Evolutionary conservation across 192 early-diverging fungal genomes (phyloP).

Genomic region (Mortierella claussenii): DNA sequence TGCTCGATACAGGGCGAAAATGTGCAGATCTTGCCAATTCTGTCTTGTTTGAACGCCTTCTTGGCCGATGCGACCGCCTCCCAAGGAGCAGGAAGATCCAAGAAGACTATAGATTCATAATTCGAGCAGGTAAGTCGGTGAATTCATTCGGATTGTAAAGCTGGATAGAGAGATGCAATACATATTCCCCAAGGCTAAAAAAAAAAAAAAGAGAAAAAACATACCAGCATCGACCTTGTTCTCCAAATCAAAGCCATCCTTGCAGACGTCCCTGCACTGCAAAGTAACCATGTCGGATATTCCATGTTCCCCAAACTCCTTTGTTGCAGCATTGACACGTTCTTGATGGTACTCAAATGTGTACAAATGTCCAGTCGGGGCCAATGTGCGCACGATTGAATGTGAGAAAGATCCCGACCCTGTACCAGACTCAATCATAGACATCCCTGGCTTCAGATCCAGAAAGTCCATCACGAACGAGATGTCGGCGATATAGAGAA

Average conservation of each 20-base stretch:
- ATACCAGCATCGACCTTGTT: constrained; percentile 80
- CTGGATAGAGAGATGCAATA: not conserved
- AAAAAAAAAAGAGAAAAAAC: constrained; percentile 1
- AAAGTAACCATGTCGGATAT: constrained; percentile 74
- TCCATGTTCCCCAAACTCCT: constrained; percentile 87
- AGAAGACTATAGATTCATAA: constrained; percentile 79
- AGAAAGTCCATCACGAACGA: constrained; percentile 86
- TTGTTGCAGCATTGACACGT: constrained; percentile 70
- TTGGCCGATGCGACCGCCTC: constrained; percentile 90
- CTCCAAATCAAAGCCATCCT: constrained; percentile 83
- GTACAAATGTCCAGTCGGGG: constrained; percentile 88
- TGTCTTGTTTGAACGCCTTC: constrained; percentile 80
- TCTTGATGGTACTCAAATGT: constrained; percentile 94
- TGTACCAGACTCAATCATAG: constrained; percentile 92
- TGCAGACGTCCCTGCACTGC: constrained; percentile 88
- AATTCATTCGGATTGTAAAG: not conserved
- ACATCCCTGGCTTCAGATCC: constrained; percentile 85
- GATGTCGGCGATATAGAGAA: constrained; percentile 95
- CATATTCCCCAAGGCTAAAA: not conserved
- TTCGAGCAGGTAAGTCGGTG: no score
- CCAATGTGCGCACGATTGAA: constrained; percentile 88
- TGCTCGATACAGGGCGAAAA: constrained; percentile 99
- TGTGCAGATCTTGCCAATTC: constrained; percentile 88
- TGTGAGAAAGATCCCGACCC: constrained; percentile 99
- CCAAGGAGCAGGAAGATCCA: constrained; percentile 98